Base-by-base conservation (phyloP, 345 rosid species). In the Populus alba region DNA sequence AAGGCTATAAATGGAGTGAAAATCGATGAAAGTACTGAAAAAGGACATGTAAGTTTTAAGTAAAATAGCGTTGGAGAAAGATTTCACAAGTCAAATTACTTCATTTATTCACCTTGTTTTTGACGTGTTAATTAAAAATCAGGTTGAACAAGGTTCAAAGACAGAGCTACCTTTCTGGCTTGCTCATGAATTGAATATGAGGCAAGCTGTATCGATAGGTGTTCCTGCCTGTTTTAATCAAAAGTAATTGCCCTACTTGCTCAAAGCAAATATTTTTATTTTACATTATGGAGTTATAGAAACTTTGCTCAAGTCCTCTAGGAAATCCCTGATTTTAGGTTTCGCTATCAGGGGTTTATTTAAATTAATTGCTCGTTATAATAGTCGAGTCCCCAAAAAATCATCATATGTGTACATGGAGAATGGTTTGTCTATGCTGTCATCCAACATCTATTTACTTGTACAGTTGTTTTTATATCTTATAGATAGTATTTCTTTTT, bases 91-190 rank as follows among this genome's bases (percentile, higher is more conserved):
- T 66, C 23, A 39, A 18, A n/a, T 38, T 29, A 10, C 18, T 33
- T 37, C 63, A 68, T 15, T 51, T 73, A 38, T 27, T 71, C 23
- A 65, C 22, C 53, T 55, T 80, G 31, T 13, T 70, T 73, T 29
- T 12, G 2, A 10, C 23, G 13, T 57, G 15, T 57, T n/a, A 9
- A 57, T 57, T 57, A 57, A 9, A 57, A 57, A 29, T 78, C 68
- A 95, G 98, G 92, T 85, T 71, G 93, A 92, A 53, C 91, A 87
- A 87, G 97, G 97, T 3, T 85, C 97, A 10, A 93, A 89, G 81
- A 81, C 87, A 0, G 98, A 92, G 89, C 72, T 93, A 39, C 98
- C 92, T 20, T 86, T 92, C 71, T 93, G 99, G 98, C 95, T 95
- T 80, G 92, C 96, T 66, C 87, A 82, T 18, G 98, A 91, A 80